Evolutionary conservation across 2,329 filamentous ascomycete genomes (phyloP), one percentile per base, ranked within the genome.

Genomic region (Calonectria multiphialidica): DNA sequence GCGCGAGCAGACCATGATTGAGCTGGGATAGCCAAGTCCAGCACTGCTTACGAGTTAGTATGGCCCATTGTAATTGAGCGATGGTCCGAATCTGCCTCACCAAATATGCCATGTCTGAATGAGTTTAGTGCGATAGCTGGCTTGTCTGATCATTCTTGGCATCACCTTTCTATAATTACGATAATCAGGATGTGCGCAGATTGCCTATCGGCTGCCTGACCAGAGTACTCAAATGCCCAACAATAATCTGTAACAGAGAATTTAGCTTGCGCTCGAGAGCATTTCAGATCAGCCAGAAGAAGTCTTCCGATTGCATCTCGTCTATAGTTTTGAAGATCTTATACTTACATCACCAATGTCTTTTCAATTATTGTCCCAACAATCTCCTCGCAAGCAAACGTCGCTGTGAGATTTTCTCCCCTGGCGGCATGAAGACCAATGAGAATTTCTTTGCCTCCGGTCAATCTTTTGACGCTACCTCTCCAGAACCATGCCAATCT

Each of bases 331-430:
- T n/a, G 42, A 12, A 10, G 15, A 16, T 44, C 63, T 16, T 49
- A 15, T 40, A 44, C 74, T 72, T 40, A 65, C 45, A 80, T 71
- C 23, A 69, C 59, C 65, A 81, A 44, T 28, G 72, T 72, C 61
- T 74, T 73, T 21, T 80, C 76, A 45, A 88, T 80, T 37, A 85
- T 81, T 0, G 91, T 92, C 2, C 91, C 91, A 3, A 92, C 94
- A 77, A 98, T 93, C 50, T 95, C 93, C 83, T 98, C 96, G 75
- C 96, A 98, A 82, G 94, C 94, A 61, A 96, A 91, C 72, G 92
- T 94, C 28, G 88, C 88, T 40, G 97, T 89, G 3, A 87, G 84
- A 69, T 93, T 90, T 21, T 90, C 88, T 0, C 86, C 81, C 5
- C 84, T 84, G 1, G 82, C 88, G 23, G 95, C 80, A 0, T 89